Evolutionary conservation across 805 yeast species (phyloP), one percentile per base, ranked within the genome.

Genomic region (Myxozyma sirexii): DNA sequence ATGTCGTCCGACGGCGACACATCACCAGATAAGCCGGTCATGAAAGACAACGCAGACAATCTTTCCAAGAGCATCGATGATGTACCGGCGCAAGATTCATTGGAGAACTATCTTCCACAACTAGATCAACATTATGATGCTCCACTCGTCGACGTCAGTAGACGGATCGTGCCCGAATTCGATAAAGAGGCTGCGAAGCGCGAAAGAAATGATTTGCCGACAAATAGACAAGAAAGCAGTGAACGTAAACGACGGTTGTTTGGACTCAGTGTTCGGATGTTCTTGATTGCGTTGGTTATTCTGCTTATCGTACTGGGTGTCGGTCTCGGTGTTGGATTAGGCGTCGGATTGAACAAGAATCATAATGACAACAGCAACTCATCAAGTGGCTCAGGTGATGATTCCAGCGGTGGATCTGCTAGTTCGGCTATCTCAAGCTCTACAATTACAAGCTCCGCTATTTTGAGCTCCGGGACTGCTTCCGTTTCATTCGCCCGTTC

Each of bases 271-370:
- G 19, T 35, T 26, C 17, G 39, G 23, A n/a, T 7, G 21, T 4
- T 47, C 21, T 19, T 47, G 8, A 4, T 47, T 3, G 13, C 35
- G 7, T 21, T 47, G 31, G 24, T 35, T 3, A 21, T 21, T 7
- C 8, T 35, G 3, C 3, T 47, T 15, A 24, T 35, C 21, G 42
- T 47, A 8, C 52, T 47, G 3, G 52, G 21, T 4, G 42, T 47
- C n/a, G 52, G 41, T 21, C 42, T 47, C 1, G 52, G 52, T 13
- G 52, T 24, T 6, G 52, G 52, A 2, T 35, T 47, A 37, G 52
- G 52, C 52, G 52, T 47, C 10, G 52, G 52, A 21, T 26, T 47
- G 21, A 47, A 47, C 10, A 47, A 47, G 47, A 24, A 33, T 13
- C 19, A 46, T 17, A 31, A 46, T 27, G 23, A 15, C 39, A 21